These are phyloP conservation scores for Metschnikowia cubensis DNA, from an alignment of 805 yeast genomes.

Conservation along the genomic window DNA sequence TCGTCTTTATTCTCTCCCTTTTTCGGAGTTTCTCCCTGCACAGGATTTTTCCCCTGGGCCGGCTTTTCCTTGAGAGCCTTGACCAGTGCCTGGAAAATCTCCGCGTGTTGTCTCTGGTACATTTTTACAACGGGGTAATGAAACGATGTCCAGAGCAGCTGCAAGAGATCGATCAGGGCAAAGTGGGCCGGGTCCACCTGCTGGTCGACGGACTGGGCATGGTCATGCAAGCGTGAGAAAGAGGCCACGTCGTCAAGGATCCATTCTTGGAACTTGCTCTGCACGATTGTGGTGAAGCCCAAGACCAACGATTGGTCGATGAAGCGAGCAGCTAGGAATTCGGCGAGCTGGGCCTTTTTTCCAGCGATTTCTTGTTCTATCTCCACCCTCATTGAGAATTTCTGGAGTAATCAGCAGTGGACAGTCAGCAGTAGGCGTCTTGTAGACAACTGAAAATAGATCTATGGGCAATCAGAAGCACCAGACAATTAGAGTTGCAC, in stretches of 20 bases:
- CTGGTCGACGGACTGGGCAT: slow-evolving; percentile 1
- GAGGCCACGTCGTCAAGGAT: slow-evolving; percentile 34
- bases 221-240: slow-evolving; percentile 18
- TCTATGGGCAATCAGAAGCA: too few relatives aligned
- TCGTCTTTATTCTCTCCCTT: slow-evolving; percentile 9
- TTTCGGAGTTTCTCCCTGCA: not conserved
- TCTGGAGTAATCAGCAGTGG: too few relatives aligned
- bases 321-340: slow-evolving; percentile 18
- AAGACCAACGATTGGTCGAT: slow-evolving; percentile 43
- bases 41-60: too few relatives aligned
- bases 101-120: slow-evolving; percentile 42
- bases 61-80: slow-evolving; percentile 14
- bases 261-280: slow-evolving; percentile 43
- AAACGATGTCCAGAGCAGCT: slow-evolving; percentile 55
- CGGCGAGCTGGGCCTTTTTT: slow-evolving; percentile 28
- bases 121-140: slow-evolving; percentile 62
- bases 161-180: slow-evolving; percentile 33
- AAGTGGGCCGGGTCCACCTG: slow-evolving; percentile 28
- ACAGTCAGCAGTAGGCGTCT: too few relatives aligned
- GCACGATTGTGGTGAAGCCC: slow-evolving; percentile 48
- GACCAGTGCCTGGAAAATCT: slow-evolving; percentile 18
- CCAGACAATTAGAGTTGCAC: too few relatives aligned
- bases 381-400: slow-evolving; percentile 2
- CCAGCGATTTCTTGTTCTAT: slow-evolving; percentile 9
- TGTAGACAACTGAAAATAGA: too few relatives aligned